These are phyloP conservation scores for Vaccinium macrocarpon DNA, from an alignment of 148 eudicot genomes.

Conservation along the genomic window DNA sequence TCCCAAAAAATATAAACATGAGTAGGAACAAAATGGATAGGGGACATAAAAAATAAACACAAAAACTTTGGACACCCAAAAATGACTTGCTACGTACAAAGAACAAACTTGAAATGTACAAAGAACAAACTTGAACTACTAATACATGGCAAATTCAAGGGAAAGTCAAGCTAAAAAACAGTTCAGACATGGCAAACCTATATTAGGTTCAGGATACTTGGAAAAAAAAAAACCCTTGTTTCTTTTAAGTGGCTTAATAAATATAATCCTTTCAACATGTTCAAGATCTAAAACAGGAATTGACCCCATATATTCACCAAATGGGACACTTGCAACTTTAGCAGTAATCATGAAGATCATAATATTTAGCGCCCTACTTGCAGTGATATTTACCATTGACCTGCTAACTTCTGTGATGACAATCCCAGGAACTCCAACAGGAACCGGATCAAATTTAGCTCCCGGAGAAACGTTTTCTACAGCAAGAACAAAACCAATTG, in stretches of 20 bases:
- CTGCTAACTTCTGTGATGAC: conserved; percentile 73
- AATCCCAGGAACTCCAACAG: conserved; percentile 83
- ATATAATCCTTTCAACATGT: not conserved
- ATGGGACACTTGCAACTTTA: not conserved
- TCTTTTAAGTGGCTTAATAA: not conserved
- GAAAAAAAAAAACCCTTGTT: not conserved
- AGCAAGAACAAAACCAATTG: conserved; percentile 93
- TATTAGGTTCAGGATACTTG: not conserved
- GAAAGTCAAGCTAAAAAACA: no score
- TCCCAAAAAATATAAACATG: not conserved
- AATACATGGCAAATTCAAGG: not conserved
- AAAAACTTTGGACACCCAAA: not conserved
- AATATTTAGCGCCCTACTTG: not conserved
- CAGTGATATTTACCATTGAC: conserved; percentile 56
- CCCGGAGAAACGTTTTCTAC: conserved; percentile 94
- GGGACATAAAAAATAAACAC: not conserved
- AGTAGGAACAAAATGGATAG: not conserved
- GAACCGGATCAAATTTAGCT: conserved; percentile 96
- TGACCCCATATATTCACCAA: not conserved
- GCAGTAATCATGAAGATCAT: no score
- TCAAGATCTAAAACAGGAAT: not conserved
- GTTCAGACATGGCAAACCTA: not conserved
- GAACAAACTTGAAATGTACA: not conserved
- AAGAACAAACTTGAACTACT: not conserved
- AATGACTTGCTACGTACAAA: conserved; percentile 3